phyloP scores from a whole-genome alignment of 208 protist genomes.

The Wallacemonas collosoma region DNA sequence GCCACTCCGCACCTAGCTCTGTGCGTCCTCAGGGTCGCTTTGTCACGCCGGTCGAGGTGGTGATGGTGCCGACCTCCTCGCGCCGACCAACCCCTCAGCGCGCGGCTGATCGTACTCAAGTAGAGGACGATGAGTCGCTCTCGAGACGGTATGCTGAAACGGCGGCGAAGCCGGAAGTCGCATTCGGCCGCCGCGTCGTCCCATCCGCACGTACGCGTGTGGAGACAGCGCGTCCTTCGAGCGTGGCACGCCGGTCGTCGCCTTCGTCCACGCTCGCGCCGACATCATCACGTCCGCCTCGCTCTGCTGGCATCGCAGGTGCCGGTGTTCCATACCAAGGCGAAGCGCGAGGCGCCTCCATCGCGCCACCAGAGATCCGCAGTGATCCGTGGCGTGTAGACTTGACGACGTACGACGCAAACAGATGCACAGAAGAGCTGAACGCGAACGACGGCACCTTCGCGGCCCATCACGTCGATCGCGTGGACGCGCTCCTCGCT shows the following conservation, averaged over 20 bases:
- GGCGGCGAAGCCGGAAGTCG: slow-evolving; percentile 15
- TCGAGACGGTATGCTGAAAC: not conserved
- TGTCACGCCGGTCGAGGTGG: slow-evolving; percentile 9
- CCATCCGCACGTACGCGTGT: not conserved
- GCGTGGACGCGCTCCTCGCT: too few species aligned
- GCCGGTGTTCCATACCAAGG: too few species aligned
- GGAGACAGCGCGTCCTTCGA: slow-evolving; percentile 1
- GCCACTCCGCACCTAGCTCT: not conserved
- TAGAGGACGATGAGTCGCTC: not conserved
- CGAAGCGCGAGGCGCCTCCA: too few species aligned
- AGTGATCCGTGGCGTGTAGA: too few species aligned
- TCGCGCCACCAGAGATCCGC: too few species aligned
- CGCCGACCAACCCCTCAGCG: not conserved
- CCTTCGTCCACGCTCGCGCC: not conserved
- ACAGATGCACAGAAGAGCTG: too few species aligned
- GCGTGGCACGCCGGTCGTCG: slow-evolving; percentile 16
- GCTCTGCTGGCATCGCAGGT: too few species aligned
- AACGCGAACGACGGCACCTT: too few species aligned
- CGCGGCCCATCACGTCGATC: too few species aligned
- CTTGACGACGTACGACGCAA: too few species aligned
- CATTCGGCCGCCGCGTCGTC: slow-evolving; percentile 38
- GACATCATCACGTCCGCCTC: too few species aligned
- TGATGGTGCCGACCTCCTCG: slow-evolving; percentile 16
- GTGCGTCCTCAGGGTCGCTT: slow-evolving; percentile 1
- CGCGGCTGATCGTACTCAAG: too few species aligned